Percentiles rank a stretch among this genome's conserved stretches.
These are phyloP conservation scores for Alternaria angustiovoidea DNA, from an alignment of 2,329 filamentous ascomycete genomes.

Conservation along the genomic window DNA sequence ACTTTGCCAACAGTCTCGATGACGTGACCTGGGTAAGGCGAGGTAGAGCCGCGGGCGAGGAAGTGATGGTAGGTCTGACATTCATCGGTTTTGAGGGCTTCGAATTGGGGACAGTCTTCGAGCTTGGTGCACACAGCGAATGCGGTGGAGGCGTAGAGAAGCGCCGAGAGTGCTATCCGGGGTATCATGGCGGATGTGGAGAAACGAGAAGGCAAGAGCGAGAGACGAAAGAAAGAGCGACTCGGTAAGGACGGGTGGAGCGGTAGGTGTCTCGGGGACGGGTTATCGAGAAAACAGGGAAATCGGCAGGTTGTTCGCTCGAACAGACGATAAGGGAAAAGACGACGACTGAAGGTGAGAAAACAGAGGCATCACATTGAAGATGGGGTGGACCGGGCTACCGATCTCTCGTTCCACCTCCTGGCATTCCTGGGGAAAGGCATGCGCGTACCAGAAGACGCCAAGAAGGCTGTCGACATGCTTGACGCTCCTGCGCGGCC, in stretches of 20 bases:
- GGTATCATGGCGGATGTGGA: conserved; percentile 27
- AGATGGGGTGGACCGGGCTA: conserved; percentile 2
- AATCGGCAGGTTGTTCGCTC: conserved; percentile 1
- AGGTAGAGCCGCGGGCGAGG: conserved; percentile 37
- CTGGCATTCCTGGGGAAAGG: conserved; percentile 6
- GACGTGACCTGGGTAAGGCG: conserved; percentile 38
- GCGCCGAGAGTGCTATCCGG: conserved; percentile 26
- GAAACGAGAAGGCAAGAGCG: conserved; percentile 7
- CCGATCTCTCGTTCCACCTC: conserved; percentile 6
- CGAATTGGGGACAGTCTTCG: conserved; percentile 34
- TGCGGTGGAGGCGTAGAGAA: conserved; percentile 26
- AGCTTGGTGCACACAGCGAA: conserved; percentile 39
- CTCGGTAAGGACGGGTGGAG: conserved; percentile 2
- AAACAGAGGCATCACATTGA: neutral
- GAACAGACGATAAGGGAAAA: neutral
- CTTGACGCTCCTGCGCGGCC: conserved; percentile 1
- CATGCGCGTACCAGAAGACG: conserved; percentile 20
- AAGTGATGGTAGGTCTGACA: conserved; percentile 40
- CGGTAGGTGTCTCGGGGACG: neutral
- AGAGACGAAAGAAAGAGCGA: conserved; percentile 6
- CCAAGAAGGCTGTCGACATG: conserved; percentile 15
- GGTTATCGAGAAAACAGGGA: conserved; percentile 2
- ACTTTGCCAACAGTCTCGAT: conserved; percentile 38
- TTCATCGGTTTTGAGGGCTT: conserved; percentile 32
- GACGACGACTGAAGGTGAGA: neutral